Percentiles rank a stretch among this genome's conserved stretches.
Conservation (phyloP, 2,329 filamentous ascomycete species). For the Trichophaea hybrida region DNA sequence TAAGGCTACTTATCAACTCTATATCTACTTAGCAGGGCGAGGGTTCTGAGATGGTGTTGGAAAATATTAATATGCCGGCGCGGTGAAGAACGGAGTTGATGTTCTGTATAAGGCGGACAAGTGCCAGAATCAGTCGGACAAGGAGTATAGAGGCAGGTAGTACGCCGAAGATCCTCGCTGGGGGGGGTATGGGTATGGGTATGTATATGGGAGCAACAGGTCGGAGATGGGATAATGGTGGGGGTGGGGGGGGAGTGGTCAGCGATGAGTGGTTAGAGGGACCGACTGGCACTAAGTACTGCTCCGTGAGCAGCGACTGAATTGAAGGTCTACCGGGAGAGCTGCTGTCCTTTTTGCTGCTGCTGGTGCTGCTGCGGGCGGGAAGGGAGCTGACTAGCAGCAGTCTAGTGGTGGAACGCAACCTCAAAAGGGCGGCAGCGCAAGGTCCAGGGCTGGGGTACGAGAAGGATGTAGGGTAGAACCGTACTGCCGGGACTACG, state of each 20-base stretch:
- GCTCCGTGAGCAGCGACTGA: not conserved
- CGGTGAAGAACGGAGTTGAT: not conserved
- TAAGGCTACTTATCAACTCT: not conserved
- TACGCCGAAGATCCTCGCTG: conserved; percentile 2
- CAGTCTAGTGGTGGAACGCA: not conserved
- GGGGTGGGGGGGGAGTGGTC: not conserved
- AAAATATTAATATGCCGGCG: not conserved
- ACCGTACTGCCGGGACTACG: not conserved
- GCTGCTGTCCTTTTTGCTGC: not conserved
- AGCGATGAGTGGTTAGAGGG: not conserved
- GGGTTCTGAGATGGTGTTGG: not conserved
- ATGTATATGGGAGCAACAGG: not conserved
- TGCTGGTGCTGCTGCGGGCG: not conserved
- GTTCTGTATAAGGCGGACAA: conserved; percentile 1
- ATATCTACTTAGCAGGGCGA: not conserved
- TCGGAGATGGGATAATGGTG: not conserved
- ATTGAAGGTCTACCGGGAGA: not conserved
- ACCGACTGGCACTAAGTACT: conserved; percentile 1
- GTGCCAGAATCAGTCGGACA: not conserved
- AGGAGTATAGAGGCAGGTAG: not conserved
- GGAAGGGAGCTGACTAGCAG: not conserved
- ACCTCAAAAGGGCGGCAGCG: not conserved
- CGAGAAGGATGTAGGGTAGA: not conserved
- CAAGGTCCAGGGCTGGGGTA: not conserved
- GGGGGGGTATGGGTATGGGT: not conserved